These are phyloP conservation scores for Nitzschia inconspicua DNA, from an alignment of 108 stramenopile genomes.

Conservation along the genomic window DNA sequence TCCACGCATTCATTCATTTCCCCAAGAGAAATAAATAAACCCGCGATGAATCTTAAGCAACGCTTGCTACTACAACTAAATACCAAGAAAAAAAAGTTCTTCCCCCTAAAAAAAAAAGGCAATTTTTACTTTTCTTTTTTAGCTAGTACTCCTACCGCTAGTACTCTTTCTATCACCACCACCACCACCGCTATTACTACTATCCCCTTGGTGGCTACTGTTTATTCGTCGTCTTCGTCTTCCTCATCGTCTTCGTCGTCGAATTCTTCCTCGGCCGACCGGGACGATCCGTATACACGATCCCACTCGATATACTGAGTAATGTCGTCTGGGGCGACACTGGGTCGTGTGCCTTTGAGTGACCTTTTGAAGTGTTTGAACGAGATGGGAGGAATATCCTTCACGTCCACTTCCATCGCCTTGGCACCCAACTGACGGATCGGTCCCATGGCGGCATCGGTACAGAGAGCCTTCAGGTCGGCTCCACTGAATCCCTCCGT, in stretches of 20 bases:
- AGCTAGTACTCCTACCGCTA: background rate
- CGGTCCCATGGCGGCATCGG: slow-evolving; percentile 95
- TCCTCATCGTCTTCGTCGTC: slow-evolving; percentile 48
- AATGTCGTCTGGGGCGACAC: slow-evolving; percentile 85
- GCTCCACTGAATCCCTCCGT: slow-evolving; percentile 93
- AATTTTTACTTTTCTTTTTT: background rate
- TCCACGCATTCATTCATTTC: no score
- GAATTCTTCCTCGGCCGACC: slow-evolving; percentile 34
- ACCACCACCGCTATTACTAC: background rate
- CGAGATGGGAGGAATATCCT: slow-evolving; percentile 85
- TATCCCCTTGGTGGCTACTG: no score
- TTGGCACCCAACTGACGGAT: slow-evolving; percentile 71
- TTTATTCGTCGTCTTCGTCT: background rate
- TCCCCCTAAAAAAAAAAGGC: no score
- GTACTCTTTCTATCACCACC: background rate
- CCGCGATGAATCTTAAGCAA: no score
- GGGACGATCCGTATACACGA: slow-evolving; percentile 62
- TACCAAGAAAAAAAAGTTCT: no score
- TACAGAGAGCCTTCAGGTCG: slow-evolving; percentile 88
- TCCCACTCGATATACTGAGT: slow-evolving; percentile 77
- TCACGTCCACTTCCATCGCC: slow-evolving; percentile 65
- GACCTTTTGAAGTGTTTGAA: slow-evolving; percentile 85
- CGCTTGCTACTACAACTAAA: no score
- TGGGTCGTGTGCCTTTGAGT: slow-evolving; percentile 73
- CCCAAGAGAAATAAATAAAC: no score